These are phyloP conservation scores for Schwanniomyces sp. DNA, from an alignment of 805 yeast species.

Conservation along the genomic window DNA sequence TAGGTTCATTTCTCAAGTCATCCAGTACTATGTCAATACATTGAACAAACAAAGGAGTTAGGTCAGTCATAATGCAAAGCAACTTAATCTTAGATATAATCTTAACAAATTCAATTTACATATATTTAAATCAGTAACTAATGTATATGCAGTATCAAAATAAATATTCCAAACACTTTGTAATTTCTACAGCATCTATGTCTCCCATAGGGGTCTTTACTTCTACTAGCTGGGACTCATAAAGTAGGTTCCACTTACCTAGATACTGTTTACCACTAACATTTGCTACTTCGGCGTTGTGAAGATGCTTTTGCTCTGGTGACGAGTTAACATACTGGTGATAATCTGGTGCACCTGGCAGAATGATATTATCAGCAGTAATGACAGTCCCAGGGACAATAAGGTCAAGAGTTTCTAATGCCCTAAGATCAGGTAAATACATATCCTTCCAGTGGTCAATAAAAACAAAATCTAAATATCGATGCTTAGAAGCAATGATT, in stretches of 20 bases:
- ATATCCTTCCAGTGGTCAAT: constrained; percentile 40
- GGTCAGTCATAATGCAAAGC: constrained; percentile 38
- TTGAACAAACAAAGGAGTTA: constrained; percentile 48
- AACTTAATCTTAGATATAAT: neutral
- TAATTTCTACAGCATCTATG: constrained; percentile 31
- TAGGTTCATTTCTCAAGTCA: constrained; percentile 19
- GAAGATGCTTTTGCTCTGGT: constrained; percentile 35
- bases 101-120: neutral
- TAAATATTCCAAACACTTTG: constrained; percentile 28
- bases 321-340: constrained; percentile 34
- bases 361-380: constrained; percentile 36
- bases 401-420: constrained; percentile 38
- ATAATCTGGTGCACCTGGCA: constrained; percentile 42
- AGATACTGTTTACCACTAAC: constrained; percentile 22
- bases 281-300: constrained; percentile 24
- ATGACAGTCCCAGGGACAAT: constrained; percentile 39
- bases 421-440: constrained; percentile 43
- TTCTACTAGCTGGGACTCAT: constrained; percentile 29
- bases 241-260: constrained; percentile 44
- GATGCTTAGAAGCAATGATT: constrained; percentile 17
- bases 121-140: neutral
- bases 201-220: constrained; percentile 12
- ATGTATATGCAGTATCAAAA: neutral
- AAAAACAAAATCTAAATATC: constrained; percentile 34
- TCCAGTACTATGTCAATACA: constrained; percentile 46